Percentiles rank a stretch among this genome's conserved stretches.
These are phyloP conservation scores for Penicillium crystallinum DNA, from an alignment of 495 filamentous ascomycete genomes.

Conservation along the genomic window DNA sequence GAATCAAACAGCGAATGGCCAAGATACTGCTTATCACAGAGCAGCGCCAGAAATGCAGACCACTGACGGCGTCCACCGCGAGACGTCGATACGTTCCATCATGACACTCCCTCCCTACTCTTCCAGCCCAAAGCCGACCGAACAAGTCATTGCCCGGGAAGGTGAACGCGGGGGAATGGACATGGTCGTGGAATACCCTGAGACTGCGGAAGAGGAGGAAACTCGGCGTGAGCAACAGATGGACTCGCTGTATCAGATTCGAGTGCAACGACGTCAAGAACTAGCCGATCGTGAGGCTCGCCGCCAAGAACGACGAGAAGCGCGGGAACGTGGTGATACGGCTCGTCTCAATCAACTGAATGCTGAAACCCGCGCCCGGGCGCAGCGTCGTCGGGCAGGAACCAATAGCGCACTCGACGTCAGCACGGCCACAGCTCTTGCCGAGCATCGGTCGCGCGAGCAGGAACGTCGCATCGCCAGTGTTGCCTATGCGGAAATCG, in stretches of 20 bases:
- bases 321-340: slow-evolving; percentile 62
- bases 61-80: slow-evolving; percentile 60
- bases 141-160: slow-evolving; percentile 84
- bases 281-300: slow-evolving; percentile 71
- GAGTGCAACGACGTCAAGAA: slow-evolving; percentile 70
- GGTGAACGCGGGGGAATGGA: slow-evolving; percentile 92
- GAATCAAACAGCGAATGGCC: slow-evolving; percentile 20
- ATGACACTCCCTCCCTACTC: slow-evolving; percentile 88
- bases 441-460: slow-evolving; percentile 62
- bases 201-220: slow-evolving; percentile 71
- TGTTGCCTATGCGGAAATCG: slow-evolving; percentile 81
- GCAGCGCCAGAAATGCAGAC: slow-evolving; percentile 27
- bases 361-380: slow-evolving; percentile 30
- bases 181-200: slow-evolving; percentile 79
- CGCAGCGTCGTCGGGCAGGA: slow-evolving; percentile 20
- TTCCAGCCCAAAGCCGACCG: slow-evolving; percentile 60
- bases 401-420: slow-evolving; percentile 24
- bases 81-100: slow-evolving; percentile 81
- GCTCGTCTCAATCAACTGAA: slow-evolving; percentile 57
- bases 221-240: slow-evolving; percentile 82
- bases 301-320: slow-evolving; percentile 58
- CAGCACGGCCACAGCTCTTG: slow-evolving; percentile 38
- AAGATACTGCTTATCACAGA: slow-evolving; percentile 24
- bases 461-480: slow-evolving; percentile 72
- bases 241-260: slow-evolving; percentile 87